Conservation (phyloP, 2,329 filamentous ascomycete species). For the Botryotinia narcissicola region DNA sequence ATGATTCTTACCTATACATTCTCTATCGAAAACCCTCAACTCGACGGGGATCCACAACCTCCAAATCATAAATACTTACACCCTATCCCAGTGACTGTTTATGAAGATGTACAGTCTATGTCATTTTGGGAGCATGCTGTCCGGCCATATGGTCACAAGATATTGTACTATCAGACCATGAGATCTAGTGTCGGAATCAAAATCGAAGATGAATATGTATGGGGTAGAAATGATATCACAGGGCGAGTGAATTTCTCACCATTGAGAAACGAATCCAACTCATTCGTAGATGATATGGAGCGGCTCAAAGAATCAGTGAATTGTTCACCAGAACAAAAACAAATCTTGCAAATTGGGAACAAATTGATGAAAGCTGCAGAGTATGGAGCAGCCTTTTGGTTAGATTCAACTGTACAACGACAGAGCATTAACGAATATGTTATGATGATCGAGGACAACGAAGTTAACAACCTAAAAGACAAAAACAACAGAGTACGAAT, state of each 20-base stretch:
- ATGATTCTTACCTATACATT: background rate
- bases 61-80: conserved; percentile 14
- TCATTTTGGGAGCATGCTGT: conserved; percentile 26
- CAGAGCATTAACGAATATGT: background rate
- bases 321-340: background rate
- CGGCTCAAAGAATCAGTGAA: background rate
- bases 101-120: conserved; percentile 28
- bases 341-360: background rate
- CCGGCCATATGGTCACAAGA: conserved; percentile 19
- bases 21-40: background rate
- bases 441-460: background rate
- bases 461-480: background rate
- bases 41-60: conserved; percentile 2
- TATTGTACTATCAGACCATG: conserved; percentile 22
- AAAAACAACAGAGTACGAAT: background rate
- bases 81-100: conserved; percentile 24
- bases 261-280: background rate
- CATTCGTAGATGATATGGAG: background rate
- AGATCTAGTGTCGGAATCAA: conserved; percentile 5
- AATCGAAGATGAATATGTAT: background rate
- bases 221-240: background rate
- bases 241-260: background rate
- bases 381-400: background rate
- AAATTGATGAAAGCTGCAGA: background rate
- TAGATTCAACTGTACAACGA: background rate